Evolutionary conservation across 2,329 filamentous ascomycete species (phyloP).

Genomic region (Verticillium dahliae): DNA sequence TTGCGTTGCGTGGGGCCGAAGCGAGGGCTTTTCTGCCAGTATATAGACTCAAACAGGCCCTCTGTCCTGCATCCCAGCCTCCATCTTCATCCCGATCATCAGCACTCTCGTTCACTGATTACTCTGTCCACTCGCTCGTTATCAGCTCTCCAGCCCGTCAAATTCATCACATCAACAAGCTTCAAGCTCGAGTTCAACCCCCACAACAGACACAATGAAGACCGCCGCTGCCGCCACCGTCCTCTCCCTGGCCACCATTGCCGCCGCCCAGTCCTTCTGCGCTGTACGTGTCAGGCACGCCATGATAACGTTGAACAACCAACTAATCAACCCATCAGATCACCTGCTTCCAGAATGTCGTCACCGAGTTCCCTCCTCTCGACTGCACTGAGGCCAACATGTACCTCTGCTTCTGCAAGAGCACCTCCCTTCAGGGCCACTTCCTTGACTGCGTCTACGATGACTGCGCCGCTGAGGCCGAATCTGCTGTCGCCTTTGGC

Average conservation of each 20-base stretch:
- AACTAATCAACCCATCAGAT: constrained; percentile 1
- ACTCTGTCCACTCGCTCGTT: not conserved
- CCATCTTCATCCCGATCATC: not conserved
- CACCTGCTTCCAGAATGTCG: constrained; percentile 18
- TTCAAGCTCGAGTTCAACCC: not conserved
- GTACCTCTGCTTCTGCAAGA: constrained; percentile 23
- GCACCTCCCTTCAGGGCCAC: constrained; percentile 14
- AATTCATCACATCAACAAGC: not conserved
- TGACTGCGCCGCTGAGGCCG: constrained; percentile 8
- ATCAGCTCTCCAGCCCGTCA: not conserved
- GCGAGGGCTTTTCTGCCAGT: not conserved
- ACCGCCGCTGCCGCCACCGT: constrained; percentile 2
- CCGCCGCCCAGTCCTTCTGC: constrained; percentile 9
- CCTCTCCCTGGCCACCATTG: constrained; percentile 8
- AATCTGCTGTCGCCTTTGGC: constrained; percentile 14
- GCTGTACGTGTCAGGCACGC: constrained; percentile 1
- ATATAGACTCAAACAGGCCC: not conserved
- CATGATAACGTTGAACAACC: no score
- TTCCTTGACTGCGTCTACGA: constrained; percentile 16
- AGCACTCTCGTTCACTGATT: not conserved
- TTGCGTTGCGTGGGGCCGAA: not conserved
- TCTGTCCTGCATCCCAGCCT: not conserved
- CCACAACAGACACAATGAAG: not conserved
- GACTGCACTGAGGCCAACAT: constrained; percentile 21
- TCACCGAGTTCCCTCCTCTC: constrained; percentile 19